Evolutionary conservation across 106 monocot species (phyloP).

Genomic region (Apostasia ramifera): DNA sequence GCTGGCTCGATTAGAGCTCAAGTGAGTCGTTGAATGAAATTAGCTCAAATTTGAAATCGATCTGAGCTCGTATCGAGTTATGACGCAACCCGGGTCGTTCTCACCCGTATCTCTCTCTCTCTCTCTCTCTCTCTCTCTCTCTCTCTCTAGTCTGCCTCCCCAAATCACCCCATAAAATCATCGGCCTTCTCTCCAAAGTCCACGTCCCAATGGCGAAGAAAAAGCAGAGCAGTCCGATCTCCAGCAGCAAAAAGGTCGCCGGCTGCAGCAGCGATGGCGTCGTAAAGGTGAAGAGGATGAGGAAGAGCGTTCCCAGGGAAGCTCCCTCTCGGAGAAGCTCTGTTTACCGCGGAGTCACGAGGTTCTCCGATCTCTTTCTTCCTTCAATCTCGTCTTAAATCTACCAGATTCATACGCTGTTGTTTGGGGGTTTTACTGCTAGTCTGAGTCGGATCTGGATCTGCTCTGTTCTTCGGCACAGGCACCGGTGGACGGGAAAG

Average conservation of each 20-base stretch:
- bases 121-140: too few relatives aligned
- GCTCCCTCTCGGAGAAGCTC: constrained; percentile 68
- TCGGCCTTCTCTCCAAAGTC: too few relatives aligned
- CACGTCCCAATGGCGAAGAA: background rate
- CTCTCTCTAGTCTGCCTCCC: too few relatives aligned
- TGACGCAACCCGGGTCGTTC: too few relatives aligned
- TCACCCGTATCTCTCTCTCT: too few relatives aligned
- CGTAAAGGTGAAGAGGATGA: constrained; percentile 49
- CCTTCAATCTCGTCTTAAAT: background rate
- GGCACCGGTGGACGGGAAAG: constrained; percentile 76
- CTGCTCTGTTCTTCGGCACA: constrained; percentile 4
- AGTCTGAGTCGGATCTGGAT: background rate
- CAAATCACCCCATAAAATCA: too few relatives aligned
- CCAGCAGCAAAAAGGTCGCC: background rate
- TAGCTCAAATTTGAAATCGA: too few relatives aligned
- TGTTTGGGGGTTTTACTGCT: too few relatives aligned
- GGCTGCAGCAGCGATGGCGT: background rate
- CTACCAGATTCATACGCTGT: background rate
- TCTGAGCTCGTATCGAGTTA: too few relatives aligned
- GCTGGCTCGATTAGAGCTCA: too few relatives aligned
- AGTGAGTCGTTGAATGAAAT: too few relatives aligned
- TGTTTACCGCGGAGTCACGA: constrained; percentile 69
- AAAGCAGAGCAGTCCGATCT: background rate
- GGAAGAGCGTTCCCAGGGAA: constrained; percentile 56
- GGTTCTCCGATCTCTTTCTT: constrained; percentile 23